Base-by-base conservation (phyloP, 192 early-diverging fungal species). In the Helicostylum pulchrum region DNA sequence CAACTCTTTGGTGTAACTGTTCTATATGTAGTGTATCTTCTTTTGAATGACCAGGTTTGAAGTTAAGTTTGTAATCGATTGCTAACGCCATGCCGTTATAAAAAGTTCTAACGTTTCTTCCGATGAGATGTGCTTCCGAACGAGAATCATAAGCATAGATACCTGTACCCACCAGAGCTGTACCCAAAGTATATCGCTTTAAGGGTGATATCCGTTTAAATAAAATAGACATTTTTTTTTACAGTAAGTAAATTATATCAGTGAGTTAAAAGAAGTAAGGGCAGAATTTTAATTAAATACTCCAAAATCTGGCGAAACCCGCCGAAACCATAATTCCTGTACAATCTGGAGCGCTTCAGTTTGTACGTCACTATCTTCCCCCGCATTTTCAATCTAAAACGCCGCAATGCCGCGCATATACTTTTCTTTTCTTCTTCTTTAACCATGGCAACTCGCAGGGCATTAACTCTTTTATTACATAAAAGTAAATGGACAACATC, bases 1-100 rank as follows among this genome's bases (percentile, higher is more conserved):
- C 91, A 1, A 85, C 85, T 53, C 89, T 73, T 66, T 82, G 69
- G 68, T 96, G 93, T 21, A 98, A 75, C 9, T 73, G 75, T 49
- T 85, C 85, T 46, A 94, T 79, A 44, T 78, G 58, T 8, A 70
- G 59, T 19, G 51, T 79, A 39, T 53, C 67, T 6, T 54, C 55
- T 52, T 77, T 83, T 46, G 80, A 80, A 66, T 74, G 84, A 17
- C 70, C 83, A 31, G 81, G 78, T n/a, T 74, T 79, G 61, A 94
- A 96, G 67, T 94, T 94, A 52, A 89, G 65, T 71, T 94, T 93
- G 82, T 93, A 95, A 69, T 90, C 89, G 34, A 79, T 47, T 17
- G 79, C 82, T 30, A 85, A n/a, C 12, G 71, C 63, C 9, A 83
- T 17, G 4, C 81, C 82, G 60, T 83, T 81, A 67, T 75, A 81